These are phyloP conservation scores for Sindora glabra DNA, from an alignment of 306 rosid species.

Conservation along the genomic window DNA sequence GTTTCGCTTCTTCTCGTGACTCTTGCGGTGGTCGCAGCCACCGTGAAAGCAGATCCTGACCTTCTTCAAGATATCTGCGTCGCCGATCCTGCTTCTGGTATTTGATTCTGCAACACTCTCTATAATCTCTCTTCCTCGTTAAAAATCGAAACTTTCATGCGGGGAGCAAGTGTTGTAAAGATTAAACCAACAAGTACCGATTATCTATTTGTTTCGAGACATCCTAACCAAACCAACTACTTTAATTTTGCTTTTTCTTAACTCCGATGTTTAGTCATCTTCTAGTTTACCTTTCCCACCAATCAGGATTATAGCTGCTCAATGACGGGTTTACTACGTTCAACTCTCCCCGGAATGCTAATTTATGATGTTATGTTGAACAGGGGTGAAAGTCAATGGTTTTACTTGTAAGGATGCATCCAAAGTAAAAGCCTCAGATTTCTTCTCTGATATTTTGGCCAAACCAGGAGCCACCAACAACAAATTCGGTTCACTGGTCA, in stretches of 20 bases:
- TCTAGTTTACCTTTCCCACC: neutral
- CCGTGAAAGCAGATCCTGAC: slow-evolving; percentile 64
- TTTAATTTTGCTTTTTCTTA: slow-evolving; percentile 4
- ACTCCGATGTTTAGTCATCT: slow-evolving; percentile 6
- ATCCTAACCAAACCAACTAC: neutral
- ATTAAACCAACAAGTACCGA: neutral
- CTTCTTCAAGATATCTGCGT: slow-evolving; percentile 84
- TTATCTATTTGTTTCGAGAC: neutral
- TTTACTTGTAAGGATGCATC: slow-evolving; percentile 55
- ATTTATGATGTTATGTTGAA: slow-evolving; percentile 9
- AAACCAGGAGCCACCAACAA: slow-evolving; percentile 67
- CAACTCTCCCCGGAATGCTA: no score
- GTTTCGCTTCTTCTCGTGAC: slow-evolving; percentile 18
- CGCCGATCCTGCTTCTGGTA: slow-evolving; percentile 71
- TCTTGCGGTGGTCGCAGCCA: slow-evolving; percentile 29
- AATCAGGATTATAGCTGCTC: neutral
- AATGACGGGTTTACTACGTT: no score
- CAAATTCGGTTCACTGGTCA: slow-evolving; percentile 60
- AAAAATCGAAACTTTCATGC: neutral
- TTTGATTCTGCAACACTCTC: neutral
- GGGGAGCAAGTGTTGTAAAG: neutral
- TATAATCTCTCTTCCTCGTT: neutral
- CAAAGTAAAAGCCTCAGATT: slow-evolving; percentile 49
- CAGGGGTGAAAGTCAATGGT: slow-evolving; percentile 68
- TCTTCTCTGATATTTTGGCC: slow-evolving; percentile 49